Evolutionary conservation across 2,329 filamentous ascomycete species (phyloP).

Genomic region (Hypoxylon sp.): DNA sequence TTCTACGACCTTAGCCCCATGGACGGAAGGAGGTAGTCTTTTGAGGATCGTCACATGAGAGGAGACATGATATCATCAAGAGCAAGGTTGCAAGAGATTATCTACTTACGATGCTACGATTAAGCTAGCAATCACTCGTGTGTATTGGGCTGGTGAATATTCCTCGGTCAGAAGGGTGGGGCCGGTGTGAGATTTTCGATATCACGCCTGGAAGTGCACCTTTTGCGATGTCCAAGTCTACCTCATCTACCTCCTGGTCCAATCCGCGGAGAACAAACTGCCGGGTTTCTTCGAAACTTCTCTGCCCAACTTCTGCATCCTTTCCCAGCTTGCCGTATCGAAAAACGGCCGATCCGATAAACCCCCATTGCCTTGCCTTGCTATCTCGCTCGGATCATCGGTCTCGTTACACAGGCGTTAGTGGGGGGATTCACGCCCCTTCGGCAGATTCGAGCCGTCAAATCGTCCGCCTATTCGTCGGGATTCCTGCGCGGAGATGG

Average conservation of each 20-base stretch:
- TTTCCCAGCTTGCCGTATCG: too few species aligned
- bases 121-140: background rate
- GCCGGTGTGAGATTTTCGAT: background rate
- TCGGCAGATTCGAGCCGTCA: background rate
- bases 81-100: background rate
- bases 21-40: background rate
- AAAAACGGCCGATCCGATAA: background rate
- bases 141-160: background rate
- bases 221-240: background rate
- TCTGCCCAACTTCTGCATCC: background rate
- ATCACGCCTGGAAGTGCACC: background rate
- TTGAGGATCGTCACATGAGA: background rate
- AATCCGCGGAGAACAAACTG: background rate
- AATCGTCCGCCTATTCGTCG: background rate
- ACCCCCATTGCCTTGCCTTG: too few species aligned
- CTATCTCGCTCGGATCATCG: background rate
- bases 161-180: background rate
- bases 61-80: slow-evolving; percentile 1
- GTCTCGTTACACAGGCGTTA: background rate
- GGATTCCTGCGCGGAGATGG: background rate
- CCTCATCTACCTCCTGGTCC: background rate
- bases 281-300: background rate
- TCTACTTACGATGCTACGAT: background rate
- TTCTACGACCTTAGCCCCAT: background rate
- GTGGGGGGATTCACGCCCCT: background rate